A percentile compares a stretch with the other conserved stretches of the same genome.
These are phyloP conservation scores for Aquilaria sinensis DNA, from an alignment of 345 rosid genomes.

Conservation along the genomic window DNA sequence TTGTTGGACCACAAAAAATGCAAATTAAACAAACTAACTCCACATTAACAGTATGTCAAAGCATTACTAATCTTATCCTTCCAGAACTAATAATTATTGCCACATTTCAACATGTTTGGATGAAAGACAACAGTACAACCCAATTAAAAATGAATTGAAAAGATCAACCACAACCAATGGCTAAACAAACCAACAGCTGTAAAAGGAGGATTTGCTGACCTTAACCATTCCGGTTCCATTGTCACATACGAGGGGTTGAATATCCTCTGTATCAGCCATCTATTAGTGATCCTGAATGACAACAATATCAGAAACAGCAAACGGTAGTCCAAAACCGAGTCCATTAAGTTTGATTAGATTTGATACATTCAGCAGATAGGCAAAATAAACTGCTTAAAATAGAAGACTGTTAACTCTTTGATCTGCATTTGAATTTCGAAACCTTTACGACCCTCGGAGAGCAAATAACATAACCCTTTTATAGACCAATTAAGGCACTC, in stretches of 20 bases:
- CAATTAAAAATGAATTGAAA: background rate
- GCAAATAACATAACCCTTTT: background rate
- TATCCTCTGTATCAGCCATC: slow-evolving; percentile 94
- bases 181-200: background rate
- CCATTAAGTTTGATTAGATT: background rate
- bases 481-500: no score
- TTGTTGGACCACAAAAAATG: background rate
- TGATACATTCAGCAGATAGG: background rate
- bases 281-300: slow-evolving; percentile 20
- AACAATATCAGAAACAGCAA: slow-evolving; percentile 8
- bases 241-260: slow-evolving; percentile 76
- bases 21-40: background rate
- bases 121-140: background rate
- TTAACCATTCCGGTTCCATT: slow-evolving; percentile 79
- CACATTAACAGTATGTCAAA: background rate
- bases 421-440: background rate
- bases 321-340: background rate
- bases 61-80: background rate
- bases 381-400: background rate
- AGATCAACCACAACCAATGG: background rate
- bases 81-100: background rate
- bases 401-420: slow-evolving; percentile 1
- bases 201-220: slow-evolving; percentile 26
- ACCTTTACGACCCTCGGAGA: background rate
- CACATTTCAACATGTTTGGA: background rate